Evolutionary conservation across 805 yeast species (phyloP), one percentile per base, ranked within the genome.

Genomic region (Pichia gijzeniarum): DNA sequence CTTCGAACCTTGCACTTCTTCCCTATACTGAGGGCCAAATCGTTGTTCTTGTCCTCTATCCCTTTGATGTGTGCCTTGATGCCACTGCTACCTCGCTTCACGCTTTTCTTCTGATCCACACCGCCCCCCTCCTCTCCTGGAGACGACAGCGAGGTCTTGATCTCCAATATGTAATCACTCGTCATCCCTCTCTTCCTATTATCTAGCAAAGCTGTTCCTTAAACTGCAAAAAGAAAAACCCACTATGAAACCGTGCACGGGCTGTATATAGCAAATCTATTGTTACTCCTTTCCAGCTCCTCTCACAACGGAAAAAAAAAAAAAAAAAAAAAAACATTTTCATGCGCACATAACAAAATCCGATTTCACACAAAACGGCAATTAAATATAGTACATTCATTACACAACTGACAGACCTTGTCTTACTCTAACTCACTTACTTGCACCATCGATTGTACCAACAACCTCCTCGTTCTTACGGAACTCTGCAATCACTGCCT

Each of bases 391-490:
- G 10, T 7, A 25, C 28, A 25, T 6, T 25, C 28, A 25, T 25
- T n/a, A n/a, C n/a, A n/a, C n/a, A n/a, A n/a, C n/a, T n/a, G n/a
- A n/a, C n/a, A n/a, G n/a, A n/a, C n/a, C n/a, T n/a, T n/a, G n/a
- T n/a, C n/a, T n/a, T 25, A 25, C 28, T 25, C 28, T 7, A 25
- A 25, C 10, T 7, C 10, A 25, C 28, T 10, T 7, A 10, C 28
- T 7, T 25, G 6, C 10, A 25, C 28, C 28, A 17, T 59, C 65
- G 37, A 64, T 56, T 7, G 56, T 43, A 27, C 95, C 95, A 41
- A 86, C 70, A 50, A 85, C 86, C 48, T 74, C 76, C 60, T 85
- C 93, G 53, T 82, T 78, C 63, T 73, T 76, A 49, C 90, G 69
- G 58, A 82, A 70, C 64, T 79, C 67, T 60, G 74, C 69, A 50